phyloP scores from a whole-genome alignment of 768 basidiomycete genomes.

The Hypsizygus marmoreus region DNA sequence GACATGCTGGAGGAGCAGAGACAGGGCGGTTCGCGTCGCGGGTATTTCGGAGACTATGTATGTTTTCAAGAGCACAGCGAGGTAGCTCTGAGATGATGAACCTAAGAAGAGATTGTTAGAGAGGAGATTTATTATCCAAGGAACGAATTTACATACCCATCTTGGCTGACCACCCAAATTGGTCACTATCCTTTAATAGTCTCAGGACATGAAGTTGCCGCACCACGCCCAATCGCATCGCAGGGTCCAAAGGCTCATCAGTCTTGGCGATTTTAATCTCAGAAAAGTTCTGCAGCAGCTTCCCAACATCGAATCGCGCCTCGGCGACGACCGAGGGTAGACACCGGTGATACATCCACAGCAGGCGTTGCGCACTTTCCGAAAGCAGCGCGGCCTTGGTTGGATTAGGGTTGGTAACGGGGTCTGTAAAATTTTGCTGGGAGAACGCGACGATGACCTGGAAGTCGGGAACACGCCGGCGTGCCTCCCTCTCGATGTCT shows the following conservation, averaged over 20 bases:
- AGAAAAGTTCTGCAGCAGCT: slow-evolving; percentile 58
- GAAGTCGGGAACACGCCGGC: slow-evolving; percentile 82
- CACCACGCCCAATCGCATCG: slow-evolving; percentile 41
- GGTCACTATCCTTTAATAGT: slow-evolving; percentile 72
- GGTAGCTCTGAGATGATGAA: slow-evolving; percentile 58
- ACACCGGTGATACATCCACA: slow-evolving; percentile 84
- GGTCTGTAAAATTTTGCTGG: slow-evolving; percentile 46
- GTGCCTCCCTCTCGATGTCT: slow-evolving; percentile 77
- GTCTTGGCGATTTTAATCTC: slow-evolving; percentile 5
- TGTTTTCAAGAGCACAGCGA: slow-evolving; percentile 71
- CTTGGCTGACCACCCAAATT: slow-evolving; percentile 79
- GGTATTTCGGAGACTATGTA: slow-evolving; percentile 51
- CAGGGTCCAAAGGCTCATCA: slow-evolving; percentile 31
- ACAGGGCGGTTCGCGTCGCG: slow-evolving; percentile 51
- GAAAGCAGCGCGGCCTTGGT: slow-evolving; percentile 63
- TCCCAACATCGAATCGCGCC: slow-evolving; percentile 84
- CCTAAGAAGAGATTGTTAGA: slow-evolving; percentile 19
- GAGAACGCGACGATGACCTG: slow-evolving; percentile 84
- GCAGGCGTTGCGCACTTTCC: slow-evolving; percentile 77
- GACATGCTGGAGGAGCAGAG: slow-evolving; percentile 59
- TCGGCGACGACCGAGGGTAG: slow-evolving; percentile 76
- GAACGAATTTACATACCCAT: slow-evolving; percentile 46
- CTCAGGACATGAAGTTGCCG: slow-evolving; percentile 78
- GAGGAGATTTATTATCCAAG: not conserved
- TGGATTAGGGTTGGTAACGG: slow-evolving; percentile 19